Conservation (phyloP, 495 filamentous ascomycete genomes). For the Talaromyces nanjingensis region DNA sequence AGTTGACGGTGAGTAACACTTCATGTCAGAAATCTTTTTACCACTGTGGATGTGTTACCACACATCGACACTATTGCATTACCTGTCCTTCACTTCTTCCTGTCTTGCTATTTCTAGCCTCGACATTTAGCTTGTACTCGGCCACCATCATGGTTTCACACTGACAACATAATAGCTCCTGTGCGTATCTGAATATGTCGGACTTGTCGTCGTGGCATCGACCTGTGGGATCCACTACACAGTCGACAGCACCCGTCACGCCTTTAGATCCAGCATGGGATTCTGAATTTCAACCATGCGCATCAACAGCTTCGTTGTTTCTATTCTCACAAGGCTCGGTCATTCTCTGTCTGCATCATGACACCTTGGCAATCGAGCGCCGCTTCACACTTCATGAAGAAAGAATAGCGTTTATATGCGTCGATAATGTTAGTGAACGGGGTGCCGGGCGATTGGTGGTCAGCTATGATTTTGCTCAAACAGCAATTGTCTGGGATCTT, state of each 20-base stretch:
- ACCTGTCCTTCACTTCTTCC: background rate
- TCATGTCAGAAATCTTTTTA: background rate
- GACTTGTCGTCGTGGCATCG: conserved; percentile 50
- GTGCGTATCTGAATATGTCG: conserved; percentile 6
- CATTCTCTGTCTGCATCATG: conserved; percentile 80
- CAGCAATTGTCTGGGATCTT: conserved; percentile 94
- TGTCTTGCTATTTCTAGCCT: background rate
- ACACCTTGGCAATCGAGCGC: conserved; percentile 83
- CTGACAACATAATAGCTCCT: conserved; percentile 1
- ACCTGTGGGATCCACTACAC: conserved; percentile 51
- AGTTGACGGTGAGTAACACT: conserved; percentile 3
- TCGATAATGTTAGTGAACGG: conserved; percentile 87
- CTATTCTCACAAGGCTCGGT: conserved; percentile 75
- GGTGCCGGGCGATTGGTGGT: conserved; percentile 81
- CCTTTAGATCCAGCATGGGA: conserved; percentile 45
- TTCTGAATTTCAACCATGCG: conserved; percentile 67
- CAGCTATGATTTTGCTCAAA: conserved; percentile 87
- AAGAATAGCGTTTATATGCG: conserved; percentile 72
- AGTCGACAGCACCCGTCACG: conserved; percentile 37
- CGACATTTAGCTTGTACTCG: background rate
- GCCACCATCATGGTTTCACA: background rate
- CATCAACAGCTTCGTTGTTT: conserved; percentile 80
- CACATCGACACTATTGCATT: background rate
- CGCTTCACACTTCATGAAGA: conserved; percentile 80
- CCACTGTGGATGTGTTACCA: background rate